Conservation (phyloP, 2,329 filamentous ascomycete genomes). For the Talaromyces sp. region DNA sequence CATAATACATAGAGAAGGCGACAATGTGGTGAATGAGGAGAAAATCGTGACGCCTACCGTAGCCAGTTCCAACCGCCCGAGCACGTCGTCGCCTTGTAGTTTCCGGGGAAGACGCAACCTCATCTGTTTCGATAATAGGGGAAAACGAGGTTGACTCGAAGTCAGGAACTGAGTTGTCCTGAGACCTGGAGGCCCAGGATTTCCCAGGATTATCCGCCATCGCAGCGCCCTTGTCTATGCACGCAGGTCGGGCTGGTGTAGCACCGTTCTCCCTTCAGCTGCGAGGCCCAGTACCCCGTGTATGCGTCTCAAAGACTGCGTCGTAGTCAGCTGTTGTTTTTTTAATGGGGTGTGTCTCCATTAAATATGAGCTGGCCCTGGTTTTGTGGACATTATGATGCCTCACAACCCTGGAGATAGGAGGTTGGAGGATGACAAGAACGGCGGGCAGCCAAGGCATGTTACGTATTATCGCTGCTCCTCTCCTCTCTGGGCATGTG, state of each 20-base stretch:
- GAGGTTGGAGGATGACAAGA: not conserved
- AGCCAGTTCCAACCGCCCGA: conserved; percentile 3
- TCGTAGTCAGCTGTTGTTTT: not conserved
- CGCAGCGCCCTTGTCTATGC: not conserved
- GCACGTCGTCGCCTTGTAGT: conserved; percentile 8
- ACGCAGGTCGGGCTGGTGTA: not conserved
- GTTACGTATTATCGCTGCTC: not conserved
- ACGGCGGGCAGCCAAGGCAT: not conserved
- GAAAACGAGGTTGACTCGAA: conserved; percentile 6
- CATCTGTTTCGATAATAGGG: conserved; percentile 9
- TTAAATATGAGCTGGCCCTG: not conserved
- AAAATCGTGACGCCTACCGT: conserved; percentile 7
- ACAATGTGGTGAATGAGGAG: conserved; percentile 5
- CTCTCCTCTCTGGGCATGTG: not conserved
- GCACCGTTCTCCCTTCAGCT: not conserved
- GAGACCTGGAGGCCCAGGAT: conserved; percentile 8
- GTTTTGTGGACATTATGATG: not conserved
- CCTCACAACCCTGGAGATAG: not conserved
- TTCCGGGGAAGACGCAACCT: conserved; percentile 2
- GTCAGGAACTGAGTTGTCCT: not conserved
- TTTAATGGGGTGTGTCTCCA: not conserved
- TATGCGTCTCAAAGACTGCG: not conserved
- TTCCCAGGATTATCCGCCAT: conserved; percentile 15
- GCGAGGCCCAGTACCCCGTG: not conserved
- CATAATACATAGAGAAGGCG: not conserved